A percentile compares a stretch with the other conserved stretches of the same genome.
These are phyloP conservation scores for Claviceps cyperi DNA, from an alignment of 2,329 filamentous ascomycete species.

Conservation along the genomic window DNA sequence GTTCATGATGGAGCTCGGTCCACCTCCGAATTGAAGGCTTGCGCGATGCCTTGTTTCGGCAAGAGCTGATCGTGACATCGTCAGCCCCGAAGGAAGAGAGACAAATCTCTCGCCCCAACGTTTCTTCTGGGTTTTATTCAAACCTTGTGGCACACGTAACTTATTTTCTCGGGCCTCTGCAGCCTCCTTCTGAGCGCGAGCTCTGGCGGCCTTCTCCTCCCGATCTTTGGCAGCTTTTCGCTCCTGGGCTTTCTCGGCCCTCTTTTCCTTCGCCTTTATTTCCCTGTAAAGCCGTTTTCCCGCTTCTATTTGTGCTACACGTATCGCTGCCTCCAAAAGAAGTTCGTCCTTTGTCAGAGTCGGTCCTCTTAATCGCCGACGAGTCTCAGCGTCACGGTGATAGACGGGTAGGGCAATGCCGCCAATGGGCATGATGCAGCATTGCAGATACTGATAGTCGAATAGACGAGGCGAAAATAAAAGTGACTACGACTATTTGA, in stretches of 20 bases:
- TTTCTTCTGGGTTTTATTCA: background rate
- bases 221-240: background rate
- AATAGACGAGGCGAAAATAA: too few relatives aligned
- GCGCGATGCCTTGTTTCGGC: background rate
- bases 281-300: background rate
- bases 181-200: background rate
- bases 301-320: background rate
- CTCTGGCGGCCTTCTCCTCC: background rate
- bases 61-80: background rate
- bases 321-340: background rate
- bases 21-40: background rate
- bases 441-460: too few relatives aligned
- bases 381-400: background rate
- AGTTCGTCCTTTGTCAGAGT: background rate
- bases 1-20: background rate
- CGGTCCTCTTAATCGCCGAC: background rate
- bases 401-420: fast-evolving
- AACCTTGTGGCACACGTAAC: background rate
- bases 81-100: background rate
- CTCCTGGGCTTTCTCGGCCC: background rate
- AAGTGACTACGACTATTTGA: too few relatives aligned
- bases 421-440: too few relatives aligned
- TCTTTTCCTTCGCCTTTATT: background rate
- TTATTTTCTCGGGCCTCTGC: background rate
- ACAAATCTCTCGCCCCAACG: background rate